Conservation (phyloP, 805 yeast species). For the Candida ovalis region DNA sequence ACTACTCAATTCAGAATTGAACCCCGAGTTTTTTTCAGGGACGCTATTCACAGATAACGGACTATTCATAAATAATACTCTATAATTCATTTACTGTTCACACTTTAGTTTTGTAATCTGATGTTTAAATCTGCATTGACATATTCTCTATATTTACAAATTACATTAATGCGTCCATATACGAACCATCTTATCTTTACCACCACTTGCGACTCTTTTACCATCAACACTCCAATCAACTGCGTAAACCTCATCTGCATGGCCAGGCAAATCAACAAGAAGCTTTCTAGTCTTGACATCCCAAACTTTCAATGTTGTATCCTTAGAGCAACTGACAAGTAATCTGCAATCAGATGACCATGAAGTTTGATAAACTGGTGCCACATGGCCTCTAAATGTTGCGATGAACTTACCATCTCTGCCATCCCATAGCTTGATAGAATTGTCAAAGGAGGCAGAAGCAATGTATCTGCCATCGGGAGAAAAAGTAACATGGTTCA, state of each 20-base stretch:
- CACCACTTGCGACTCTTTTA: slow-evolving; percentile 91
- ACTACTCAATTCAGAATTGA: too few relatives aligned
- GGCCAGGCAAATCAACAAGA: slow-evolving; percentile 91
- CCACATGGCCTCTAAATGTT: slow-evolving; percentile 95
- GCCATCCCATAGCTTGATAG: slow-evolving; percentile 96
- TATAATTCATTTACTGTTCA: too few relatives aligned
- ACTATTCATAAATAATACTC: too few relatives aligned
- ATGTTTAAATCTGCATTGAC: not conserved
- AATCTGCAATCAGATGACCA: slow-evolving; percentile 96
- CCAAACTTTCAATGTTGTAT: slow-evolving; percentile 95
- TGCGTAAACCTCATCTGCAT: slow-evolving; percentile 90
- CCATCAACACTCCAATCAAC: slow-evolving; percentile 99
- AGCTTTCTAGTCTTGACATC: slow-evolving; percentile 83
- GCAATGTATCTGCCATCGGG: slow-evolving; percentile 93
- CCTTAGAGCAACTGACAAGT: slow-evolving; percentile 90
- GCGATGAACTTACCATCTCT: slow-evolving; percentile 83
- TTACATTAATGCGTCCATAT: slow-evolving; percentile 74
- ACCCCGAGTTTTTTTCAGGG: too few relatives aligned
- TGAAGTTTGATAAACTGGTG: slow-evolving; percentile 94
- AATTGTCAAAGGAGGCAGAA: slow-evolving; percentile 92
- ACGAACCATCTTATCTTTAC: slow-evolving; percentile 91
- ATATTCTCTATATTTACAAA: slow-evolving; percentile 2
- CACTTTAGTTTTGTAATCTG: too few relatives aligned
- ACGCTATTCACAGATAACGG: too few relatives aligned
- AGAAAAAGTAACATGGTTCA: slow-evolving; percentile 91